Evolutionary conservation across 768 basidiomycete genomes (phyloP).

Genomic region (Boletus subparvulus): DNA sequence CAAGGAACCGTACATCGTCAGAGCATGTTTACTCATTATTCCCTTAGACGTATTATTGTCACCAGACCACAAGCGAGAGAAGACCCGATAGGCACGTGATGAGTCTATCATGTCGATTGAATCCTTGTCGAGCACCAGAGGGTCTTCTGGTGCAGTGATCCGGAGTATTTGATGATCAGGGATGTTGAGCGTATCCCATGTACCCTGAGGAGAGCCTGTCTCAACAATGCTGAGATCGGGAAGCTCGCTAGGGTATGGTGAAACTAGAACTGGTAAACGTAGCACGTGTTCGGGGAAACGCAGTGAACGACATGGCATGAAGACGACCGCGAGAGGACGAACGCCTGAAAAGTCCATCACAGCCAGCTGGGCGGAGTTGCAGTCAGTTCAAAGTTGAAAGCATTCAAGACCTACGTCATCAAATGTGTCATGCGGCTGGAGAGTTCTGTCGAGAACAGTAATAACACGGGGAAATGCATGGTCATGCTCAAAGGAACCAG

Average conservation of each 20-base stretch:
- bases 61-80: slow-evolving; percentile 44
- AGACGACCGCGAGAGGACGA: slow-evolving; percentile 68
- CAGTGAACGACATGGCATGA: slow-evolving; percentile 51
- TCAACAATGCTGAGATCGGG: slow-evolving; percentile 30
- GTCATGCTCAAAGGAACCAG: slow-evolving; percentile 27
- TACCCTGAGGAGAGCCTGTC: slow-evolving; percentile 31
- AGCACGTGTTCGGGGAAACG: slow-evolving; percentile 40
- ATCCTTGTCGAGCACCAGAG: slow-evolving; percentile 48
- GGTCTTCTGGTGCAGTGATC: slow-evolving; percentile 33
- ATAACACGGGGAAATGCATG: slow-evolving; percentile 33
- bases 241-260: slow-evolving; percentile 20
- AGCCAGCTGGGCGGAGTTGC: slow-evolving; percentile 39
- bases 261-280: slow-evolving; percentile 59
- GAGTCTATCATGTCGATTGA: slow-evolving; percentile 45
- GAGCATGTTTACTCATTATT: slow-evolving; percentile 52
- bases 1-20: slow-evolving; percentile 57
- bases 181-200: slow-evolving; percentile 46
- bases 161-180: slow-evolving; percentile 42
- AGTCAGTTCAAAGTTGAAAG: slow-evolving; percentile 26
- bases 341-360: slow-evolving; percentile 37
- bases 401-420: slow-evolving; percentile 31
- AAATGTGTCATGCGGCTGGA: slow-evolving; percentile 12
- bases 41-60: slow-evolving; percentile 36
- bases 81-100: slow-evolving; percentile 41
- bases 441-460: slow-evolving; percentile 40